These are phyloP conservation scores for Mucor sp. DNA, from an alignment of 371 early-diverging fungal species.

Conservation along the genomic window DNA sequence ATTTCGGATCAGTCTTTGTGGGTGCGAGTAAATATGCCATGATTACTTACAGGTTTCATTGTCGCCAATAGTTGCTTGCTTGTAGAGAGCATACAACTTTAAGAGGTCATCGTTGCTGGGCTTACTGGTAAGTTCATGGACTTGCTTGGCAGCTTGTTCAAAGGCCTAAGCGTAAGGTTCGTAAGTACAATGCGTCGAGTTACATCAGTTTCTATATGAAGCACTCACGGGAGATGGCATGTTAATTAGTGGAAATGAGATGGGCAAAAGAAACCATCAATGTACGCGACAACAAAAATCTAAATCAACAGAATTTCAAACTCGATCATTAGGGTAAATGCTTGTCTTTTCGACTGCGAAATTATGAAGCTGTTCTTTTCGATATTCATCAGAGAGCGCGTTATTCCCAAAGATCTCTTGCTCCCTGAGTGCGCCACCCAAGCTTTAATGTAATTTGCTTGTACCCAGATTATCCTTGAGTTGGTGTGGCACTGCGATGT, in stretches of 20 bases:
- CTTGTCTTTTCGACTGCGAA: neutral
- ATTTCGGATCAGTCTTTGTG: neutral
- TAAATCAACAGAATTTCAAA: neutral
- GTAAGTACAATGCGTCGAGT: neutral
- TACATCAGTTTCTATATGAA: neutral
- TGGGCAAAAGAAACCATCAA: neutral
- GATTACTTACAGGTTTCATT: constrained; percentile 53
- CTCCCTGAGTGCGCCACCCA: too few species aligned
- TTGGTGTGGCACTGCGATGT: neutral
- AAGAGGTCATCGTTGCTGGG: constrained; percentile 76
- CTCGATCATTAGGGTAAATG: neutral
- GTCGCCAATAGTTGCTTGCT: constrained; percentile 85
- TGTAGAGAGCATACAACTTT: constrained; percentile 79
- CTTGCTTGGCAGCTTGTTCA: constrained; percentile 63
- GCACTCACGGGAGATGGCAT: constrained; percentile 25
- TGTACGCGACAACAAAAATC: neutral
- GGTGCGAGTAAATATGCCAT: neutral
- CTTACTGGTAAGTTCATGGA: constrained; percentile 51
- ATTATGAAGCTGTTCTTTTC: neutral
- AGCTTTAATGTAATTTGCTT: neutral
- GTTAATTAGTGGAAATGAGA: neutral
- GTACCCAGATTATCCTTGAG: neutral
- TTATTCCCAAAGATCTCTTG: too few species aligned
- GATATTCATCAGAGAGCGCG: too few species aligned
- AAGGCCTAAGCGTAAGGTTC: constrained; percentile 34